Percentiles rank a stretch among this genome's conserved stretches.
Evolutionary conservation across 75 land plant genomes (phyloP).

Genomic region (Chamaecyparis obtusa): DNA sequence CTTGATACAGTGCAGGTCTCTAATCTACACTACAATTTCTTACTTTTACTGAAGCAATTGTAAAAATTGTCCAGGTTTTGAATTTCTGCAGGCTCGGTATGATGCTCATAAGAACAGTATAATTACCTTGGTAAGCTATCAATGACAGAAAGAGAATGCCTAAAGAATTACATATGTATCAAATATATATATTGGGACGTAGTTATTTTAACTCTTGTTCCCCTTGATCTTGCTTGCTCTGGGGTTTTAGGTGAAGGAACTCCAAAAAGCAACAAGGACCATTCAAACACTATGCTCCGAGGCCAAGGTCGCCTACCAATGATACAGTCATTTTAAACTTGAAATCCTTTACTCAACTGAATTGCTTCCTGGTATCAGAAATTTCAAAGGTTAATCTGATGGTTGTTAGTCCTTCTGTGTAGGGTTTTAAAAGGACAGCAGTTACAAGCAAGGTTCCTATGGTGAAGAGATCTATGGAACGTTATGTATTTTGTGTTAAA

Average conservation of each 20-base stretch:
- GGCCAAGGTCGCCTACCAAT: slow-evolving; percentile 60
- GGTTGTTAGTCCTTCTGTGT: background rate
- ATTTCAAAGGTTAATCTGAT: background rate
- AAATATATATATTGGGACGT: background rate
- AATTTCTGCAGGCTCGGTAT: slow-evolving; percentile 59
- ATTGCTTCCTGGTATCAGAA: background rate
- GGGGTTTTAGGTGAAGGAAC: slow-evolving; percentile 64
- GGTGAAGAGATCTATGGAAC: slow-evolving; percentile 89
- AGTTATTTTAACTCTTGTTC: background rate
- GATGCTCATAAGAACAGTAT: slow-evolving; percentile 50
- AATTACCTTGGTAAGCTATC: slow-evolving; percentile 55
- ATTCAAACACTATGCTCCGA: slow-evolving; percentile 91
- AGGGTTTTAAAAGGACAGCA: slow-evolving; percentile 70
- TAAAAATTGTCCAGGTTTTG: slow-evolving; percentile 50
- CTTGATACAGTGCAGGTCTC: background rate
- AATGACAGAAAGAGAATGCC: background rate
- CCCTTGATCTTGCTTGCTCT: slow-evolving; percentile 8
- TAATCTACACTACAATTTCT: background rate
- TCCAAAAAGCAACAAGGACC: slow-evolving; percentile 90
- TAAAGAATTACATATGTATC: background rate
- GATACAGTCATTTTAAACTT: background rate
- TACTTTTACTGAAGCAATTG: background rate
- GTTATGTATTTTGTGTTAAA: slow-evolving; percentile 81
- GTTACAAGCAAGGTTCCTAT: slow-evolving; percentile 83
- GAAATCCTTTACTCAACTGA: background rate